Base-by-base conservation (phyloP, 75 land plant species). In the Pinus tabuliformis region DNA sequence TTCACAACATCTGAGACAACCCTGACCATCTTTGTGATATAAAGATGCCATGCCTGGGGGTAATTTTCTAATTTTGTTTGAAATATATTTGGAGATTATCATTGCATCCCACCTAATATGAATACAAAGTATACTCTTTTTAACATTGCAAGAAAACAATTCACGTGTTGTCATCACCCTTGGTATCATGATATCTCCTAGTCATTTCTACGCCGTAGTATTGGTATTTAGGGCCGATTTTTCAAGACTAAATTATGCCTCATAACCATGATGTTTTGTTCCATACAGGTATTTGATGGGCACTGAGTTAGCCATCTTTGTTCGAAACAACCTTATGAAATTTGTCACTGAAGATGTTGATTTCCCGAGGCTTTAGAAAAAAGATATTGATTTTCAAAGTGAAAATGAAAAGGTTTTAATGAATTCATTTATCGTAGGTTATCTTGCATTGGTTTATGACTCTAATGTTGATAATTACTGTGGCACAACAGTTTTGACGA, bases 401-500 rank as follows among this genome's bases (percentile, higher is more conserved):
- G 84, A 74, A 22, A 65, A 83, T 22, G 89, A 92, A 75, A 77
- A 79, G 56, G 84, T 83, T 57, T 73, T 85, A 57, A 68, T 77
- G 26, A 81, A 78, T 16, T 84, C 92, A 24, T 92, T 90, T 74
- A 80, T 81, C 16, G 42, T 75, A 63, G 85, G 88, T 5, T 92
- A 92, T 63, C 79, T 72, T 58, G 90, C 92, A 16, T 85, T 92
- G 68, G 94, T 88, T 52, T 83, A 85, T 79, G 87, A 86, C 61
- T 45, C 72, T 36, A 81, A 80, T 60, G 82, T 85, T 57, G 80
- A 80, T 58, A 77, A 78, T 16, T 83, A 82, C 0, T 87, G 83
- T 72, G 94, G 94, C 36, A 90, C 94, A 58, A 92, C 94, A 20
- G 94, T 82, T 8, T 64, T 92, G 33, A 90, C 89, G 33, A 92